Conservation (phyloP, 768 basidiomycete genomes). For the Leccinum rimulosum region DNA sequence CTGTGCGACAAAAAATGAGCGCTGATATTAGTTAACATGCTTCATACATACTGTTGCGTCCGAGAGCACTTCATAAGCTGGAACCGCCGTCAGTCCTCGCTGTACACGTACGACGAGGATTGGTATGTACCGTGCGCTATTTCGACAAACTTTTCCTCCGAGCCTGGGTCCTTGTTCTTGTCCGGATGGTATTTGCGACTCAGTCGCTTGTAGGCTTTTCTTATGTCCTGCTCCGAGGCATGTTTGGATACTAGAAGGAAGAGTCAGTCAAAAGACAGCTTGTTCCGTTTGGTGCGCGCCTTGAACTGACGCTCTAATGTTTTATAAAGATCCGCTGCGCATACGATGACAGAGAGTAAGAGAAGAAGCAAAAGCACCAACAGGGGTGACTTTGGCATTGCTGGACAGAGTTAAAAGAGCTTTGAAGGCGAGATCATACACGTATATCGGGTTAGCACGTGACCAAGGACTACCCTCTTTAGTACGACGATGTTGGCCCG, state of each 20-base stretch:
- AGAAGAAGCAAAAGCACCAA: slow-evolving; percentile 30
- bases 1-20: slow-evolving; percentile 37
- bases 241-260: slow-evolving; percentile 55
- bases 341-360: slow-evolving; percentile 29
- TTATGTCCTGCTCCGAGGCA: slow-evolving; percentile 85
- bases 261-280: slow-evolving; percentile 23
- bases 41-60: slow-evolving; percentile 61
- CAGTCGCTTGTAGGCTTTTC: slow-evolving; percentile 87
- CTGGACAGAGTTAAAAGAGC: slow-evolving; percentile 1
- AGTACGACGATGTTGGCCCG: slow-evolving; percentile 17
- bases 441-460: slow-evolving; percentile 32
- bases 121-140: slow-evolving; percentile 72
- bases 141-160: slow-evolving; percentile 86
- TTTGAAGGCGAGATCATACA: slow-evolving; percentile 15
- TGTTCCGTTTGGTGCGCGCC: slow-evolving; percentile 26
- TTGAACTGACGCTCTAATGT: slow-evolving; percentile 69
- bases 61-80: slow-evolving; percentile 94
- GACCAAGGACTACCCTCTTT: slow-evolving; percentile 6
- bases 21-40: neutral
- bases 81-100: slow-evolving; percentile 8
- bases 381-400: slow-evolving; percentile 29
- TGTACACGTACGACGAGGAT: neutral
- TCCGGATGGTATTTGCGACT: slow-evolving; percentile 92
- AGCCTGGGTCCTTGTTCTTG: slow-evolving; percentile 84
- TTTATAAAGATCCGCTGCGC: slow-evolving; percentile 79